Percentiles rank a stretch among this genome's conserved stretches.
phyloP scores from a whole-genome alignment of 2,329 filamentous ascomycete species.

The Epichloe festucae region DNA sequence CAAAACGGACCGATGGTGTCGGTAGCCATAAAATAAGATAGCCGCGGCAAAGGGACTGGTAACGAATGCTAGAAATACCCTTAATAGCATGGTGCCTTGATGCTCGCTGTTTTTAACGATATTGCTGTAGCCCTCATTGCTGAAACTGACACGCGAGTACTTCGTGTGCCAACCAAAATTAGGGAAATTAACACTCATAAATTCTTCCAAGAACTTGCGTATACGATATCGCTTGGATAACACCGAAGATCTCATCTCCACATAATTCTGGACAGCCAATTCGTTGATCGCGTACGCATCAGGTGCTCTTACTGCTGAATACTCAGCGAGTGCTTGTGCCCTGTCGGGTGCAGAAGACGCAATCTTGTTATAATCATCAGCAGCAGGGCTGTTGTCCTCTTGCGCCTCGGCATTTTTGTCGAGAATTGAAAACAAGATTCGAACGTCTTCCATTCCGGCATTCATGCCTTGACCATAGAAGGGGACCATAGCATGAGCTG shows the following conservation, averaged over 20 bases:
- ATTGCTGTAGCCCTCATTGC: conserved; percentile 80
- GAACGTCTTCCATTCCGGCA: conserved; percentile 86
- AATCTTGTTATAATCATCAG: conserved; percentile 19
- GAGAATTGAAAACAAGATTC: conserved; percentile 70
- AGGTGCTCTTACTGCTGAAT: conserved; percentile 57
- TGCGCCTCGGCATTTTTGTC: conserved; percentile 48
- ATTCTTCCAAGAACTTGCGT: conserved; percentile 79
- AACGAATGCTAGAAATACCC: conserved; percentile 25
- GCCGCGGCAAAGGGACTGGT: conserved; percentile 19
- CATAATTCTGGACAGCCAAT: conserved; percentile 79
- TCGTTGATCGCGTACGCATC: conserved; percentile 89
- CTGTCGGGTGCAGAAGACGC: conserved; percentile 42
- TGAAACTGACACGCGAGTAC: conserved; percentile 86
- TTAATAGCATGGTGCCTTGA: conserved; percentile 51
- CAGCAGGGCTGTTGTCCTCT: conserved; percentile 27
- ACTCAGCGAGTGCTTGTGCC: conserved; percentile 55
- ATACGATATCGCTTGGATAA: conserved; percentile 63
- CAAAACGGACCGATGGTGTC: conserved; percentile 13
- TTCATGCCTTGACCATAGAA: conserved; percentile 99
- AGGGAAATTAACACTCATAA: conserved; percentile 58
- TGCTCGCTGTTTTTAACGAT: conserved; percentile 56
- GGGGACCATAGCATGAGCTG: conserved; percentile 93
- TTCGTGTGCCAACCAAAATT: conserved; percentile 79
- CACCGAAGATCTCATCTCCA: conserved; percentile 85
- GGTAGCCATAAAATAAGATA: conserved; percentile 15